phyloP scores from a whole-genome alignment of 371 early-diverging fungal genomes.

The Mycotypha africana region DNA sequence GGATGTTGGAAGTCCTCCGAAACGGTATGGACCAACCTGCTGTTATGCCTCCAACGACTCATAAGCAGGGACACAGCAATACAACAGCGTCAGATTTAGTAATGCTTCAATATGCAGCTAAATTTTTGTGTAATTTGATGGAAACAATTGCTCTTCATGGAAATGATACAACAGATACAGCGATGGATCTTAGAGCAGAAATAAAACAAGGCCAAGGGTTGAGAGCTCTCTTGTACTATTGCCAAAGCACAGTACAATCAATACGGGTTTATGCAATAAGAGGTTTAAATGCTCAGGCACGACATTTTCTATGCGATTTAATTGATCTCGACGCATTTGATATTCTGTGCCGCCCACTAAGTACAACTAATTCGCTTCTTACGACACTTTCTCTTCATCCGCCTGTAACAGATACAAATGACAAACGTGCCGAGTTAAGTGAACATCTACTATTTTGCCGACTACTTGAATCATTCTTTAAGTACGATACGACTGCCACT shows the following conservation, averaged over 20 bases:
- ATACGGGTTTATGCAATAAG: constrained; percentile 4
- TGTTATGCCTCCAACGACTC: neutral
- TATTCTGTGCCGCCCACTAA: neutral
- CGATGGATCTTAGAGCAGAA: neutral
- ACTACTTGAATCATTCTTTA: constrained; percentile 1
- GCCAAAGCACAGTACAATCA: neutral
- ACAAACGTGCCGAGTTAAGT: neutral
- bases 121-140: constrained; percentile 1
- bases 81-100: too few relatives aligned
- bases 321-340: neutral
- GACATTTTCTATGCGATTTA: neutral
- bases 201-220: neutral
- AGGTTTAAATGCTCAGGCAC: neutral
- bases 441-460: neutral
- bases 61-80: too few relatives aligned
- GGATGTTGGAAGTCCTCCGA: neutral
- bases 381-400: neutral
- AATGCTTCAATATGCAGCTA: neutral
- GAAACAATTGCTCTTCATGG: neutral
- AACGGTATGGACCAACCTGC: neutral
- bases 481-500: neutral
- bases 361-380: neutral
- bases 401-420: neutral
- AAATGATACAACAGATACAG: neutral
- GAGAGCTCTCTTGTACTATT: neutral